Evolutionary conservation across 2,329 filamentous ascomycete genomes (phyloP).

Genomic region (Endocalyx cinctus): DNA sequence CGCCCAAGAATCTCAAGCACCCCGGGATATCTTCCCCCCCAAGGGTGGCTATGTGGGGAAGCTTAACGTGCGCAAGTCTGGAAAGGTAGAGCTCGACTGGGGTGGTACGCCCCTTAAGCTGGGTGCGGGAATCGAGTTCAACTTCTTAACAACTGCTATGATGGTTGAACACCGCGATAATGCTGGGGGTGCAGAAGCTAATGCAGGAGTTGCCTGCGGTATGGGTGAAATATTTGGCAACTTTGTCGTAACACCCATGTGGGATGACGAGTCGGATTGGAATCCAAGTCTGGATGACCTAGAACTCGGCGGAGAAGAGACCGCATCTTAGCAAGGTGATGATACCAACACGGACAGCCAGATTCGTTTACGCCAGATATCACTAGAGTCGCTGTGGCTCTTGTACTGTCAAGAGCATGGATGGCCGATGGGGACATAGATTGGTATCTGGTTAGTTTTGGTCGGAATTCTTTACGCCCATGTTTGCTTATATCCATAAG

Average conservation of each 20-base stretch:
- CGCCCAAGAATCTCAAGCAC: constrained; percentile 17
- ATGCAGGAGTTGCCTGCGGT: constrained; percentile 48
- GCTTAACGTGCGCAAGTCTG: constrained; percentile 57
- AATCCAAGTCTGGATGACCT: constrained; percentile 35
- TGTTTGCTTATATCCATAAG: no score
- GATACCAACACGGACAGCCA: no score
- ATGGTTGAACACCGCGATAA: constrained; percentile 53
- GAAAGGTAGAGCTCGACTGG: constrained; percentile 59
- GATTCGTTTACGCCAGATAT: no score
- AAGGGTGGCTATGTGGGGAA: constrained; percentile 57
- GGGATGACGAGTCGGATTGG: constrained; percentile 56
- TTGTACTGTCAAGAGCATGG: no score
- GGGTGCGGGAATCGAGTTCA: constrained; percentile 44
- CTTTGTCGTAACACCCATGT: constrained; percentile 56
- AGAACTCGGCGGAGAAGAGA: constrained; percentile 7
- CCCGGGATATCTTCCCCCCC: constrained; percentile 35
- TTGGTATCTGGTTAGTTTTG: no score
- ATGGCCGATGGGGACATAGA: no score
- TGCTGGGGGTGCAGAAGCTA: constrained; percentile 38
- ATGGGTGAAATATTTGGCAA: constrained; percentile 62
- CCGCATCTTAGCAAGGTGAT: constrained; percentile 1
- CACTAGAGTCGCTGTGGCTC: no score
- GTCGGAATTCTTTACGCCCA: no score
- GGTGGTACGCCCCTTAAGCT: constrained; percentile 53
- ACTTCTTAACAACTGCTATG: constrained; percentile 55